Conservation (phyloP, 2,329 filamentous ascomycete species). For the Pyrenochaeta sp. region DNA sequence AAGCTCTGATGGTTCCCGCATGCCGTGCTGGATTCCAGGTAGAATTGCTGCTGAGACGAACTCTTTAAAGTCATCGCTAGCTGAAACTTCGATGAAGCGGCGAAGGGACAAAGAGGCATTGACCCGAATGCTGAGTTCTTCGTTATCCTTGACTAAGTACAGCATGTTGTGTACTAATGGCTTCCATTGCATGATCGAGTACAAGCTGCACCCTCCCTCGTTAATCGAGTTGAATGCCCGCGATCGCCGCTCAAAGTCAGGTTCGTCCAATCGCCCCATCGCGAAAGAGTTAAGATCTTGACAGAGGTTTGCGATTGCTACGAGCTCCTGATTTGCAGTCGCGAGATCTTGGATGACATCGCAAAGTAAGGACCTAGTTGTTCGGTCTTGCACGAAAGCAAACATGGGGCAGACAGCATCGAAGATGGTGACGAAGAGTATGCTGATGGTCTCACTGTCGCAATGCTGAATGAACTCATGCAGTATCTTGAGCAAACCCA, state of each 20-base stretch:
- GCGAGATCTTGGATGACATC: conserved; percentile 77
- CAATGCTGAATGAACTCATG: conserved; percentile 79
- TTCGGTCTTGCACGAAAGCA: conserved; percentile 85
- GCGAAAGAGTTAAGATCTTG: conserved; percentile 82
- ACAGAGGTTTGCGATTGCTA: conserved; percentile 74
- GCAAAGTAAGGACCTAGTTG: conserved; percentile 77
- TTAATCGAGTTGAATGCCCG: conserved; percentile 78
- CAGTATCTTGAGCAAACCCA: conserved; percentile 79
- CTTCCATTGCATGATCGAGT: conserved; percentile 80
- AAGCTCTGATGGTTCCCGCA: conserved; percentile 80
- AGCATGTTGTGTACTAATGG: conserved; percentile 89
- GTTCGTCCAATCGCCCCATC: conserved; percentile 76
- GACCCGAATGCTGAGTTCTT: conserved; percentile 84
- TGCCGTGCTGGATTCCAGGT: conserved; percentile 77
- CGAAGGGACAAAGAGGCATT: conserved; percentile 85
- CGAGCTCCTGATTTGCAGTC: conserved; percentile 66
- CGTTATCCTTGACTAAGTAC: conserved; percentile 83
- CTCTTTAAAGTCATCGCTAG: conserved; percentile 61
- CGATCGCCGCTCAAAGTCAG: conserved; percentile 85
- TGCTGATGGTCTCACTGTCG: conserved; percentile 62
- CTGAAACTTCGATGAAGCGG: conserved; percentile 72
- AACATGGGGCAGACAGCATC: conserved; percentile 82
- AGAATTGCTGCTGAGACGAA: conserved; percentile 73
- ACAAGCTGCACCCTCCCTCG: conserved; percentile 64
- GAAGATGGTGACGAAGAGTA: conserved; percentile 72